Evolutionary conservation across 148 eudicot genomes (phyloP).

Genomic region (Polygonum aviculare): DNA sequence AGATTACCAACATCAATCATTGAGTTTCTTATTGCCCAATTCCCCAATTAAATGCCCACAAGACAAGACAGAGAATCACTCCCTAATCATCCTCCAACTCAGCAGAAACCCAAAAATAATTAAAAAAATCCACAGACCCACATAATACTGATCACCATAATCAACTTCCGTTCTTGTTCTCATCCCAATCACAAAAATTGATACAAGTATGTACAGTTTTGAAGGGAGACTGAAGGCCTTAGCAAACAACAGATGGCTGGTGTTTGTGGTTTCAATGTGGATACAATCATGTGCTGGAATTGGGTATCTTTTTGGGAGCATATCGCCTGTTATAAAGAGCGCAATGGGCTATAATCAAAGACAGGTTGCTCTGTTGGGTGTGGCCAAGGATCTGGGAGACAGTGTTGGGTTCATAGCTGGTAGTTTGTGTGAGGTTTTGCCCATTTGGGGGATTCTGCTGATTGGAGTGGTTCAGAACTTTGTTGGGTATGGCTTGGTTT

Average conservation of each 20-base stretch:
- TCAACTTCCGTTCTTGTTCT: background rate
- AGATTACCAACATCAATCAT: background rate
- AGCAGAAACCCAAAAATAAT: too few species aligned
- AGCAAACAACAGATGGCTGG: slow-evolving; percentile 60
- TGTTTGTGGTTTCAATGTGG: slow-evolving; percentile 64
- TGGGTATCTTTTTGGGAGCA: slow-evolving; percentile 59
- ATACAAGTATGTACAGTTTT: background rate
- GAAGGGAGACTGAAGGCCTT: slow-evolving; percentile 26
- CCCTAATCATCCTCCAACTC: background rate
- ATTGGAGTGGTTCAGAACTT: slow-evolving; percentile 49
- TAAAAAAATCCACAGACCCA: background rate
- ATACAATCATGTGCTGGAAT: slow-evolving; percentile 51
- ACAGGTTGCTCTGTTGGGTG: slow-evolving; percentile 44
- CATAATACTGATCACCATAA: background rate
- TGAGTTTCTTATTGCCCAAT: background rate
- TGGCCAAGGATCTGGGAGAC: slow-evolving; percentile 58
- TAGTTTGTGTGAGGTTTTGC: slow-evolving; percentile 36
- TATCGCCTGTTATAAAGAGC: slow-evolving; percentile 48
- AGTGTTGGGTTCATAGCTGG: slow-evolving; percentile 50
- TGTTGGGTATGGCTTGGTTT: slow-evolving; percentile 45
- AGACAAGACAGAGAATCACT: background rate
- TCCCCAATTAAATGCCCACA: background rate
- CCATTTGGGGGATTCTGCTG: slow-evolving; percentile 36
- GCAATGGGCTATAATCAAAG: slow-evolving; percentile 48
- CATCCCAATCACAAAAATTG: background rate